phyloP scores from a whole-genome alignment of 2,329 filamentous ascomycete species.

The Periconia macrospinosa region DNA sequence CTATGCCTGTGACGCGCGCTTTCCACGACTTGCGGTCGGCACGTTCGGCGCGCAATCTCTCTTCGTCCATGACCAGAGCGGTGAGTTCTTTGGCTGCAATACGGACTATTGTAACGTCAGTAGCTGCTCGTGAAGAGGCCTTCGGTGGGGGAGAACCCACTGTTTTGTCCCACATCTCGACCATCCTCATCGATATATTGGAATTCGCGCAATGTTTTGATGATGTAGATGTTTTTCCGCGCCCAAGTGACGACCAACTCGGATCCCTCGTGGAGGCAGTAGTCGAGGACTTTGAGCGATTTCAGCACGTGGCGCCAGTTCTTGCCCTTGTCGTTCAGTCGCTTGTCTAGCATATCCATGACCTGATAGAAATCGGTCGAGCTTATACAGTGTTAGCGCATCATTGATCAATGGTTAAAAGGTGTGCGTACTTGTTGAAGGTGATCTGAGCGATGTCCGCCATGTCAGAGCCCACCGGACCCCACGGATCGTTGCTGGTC shows the following conservation, averaged over 20 bases:
- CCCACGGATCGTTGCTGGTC: constrained; percentile 98
- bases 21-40: constrained; percentile 95
- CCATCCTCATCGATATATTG: constrained; percentile 96
- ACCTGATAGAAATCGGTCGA: constrained; percentile 99
- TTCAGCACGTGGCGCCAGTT: constrained; percentile 99
- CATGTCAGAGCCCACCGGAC: constrained; percentile 97
- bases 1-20: constrained; percentile 88
- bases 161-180: constrained; percentile 93
- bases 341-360: constrained; percentile 99
- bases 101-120: constrained; percentile 65
- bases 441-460: constrained; percentile 97
- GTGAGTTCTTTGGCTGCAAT: constrained; percentile 96
- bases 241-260: constrained; percentile 98
- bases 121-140: background rate
- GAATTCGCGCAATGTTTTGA: constrained; percentile 97
- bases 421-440: constrained; percentile 80
- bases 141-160: constrained; percentile 56
- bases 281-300: constrained; percentile 95
- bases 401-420: constrained; percentile 1
- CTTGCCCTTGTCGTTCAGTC: constrained; percentile 98
- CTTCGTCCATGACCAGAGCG: constrained; percentile 87
- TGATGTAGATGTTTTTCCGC: constrained; percentile 96
- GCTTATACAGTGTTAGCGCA: constrained; percentile 52
- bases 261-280: constrained; percentile 95
- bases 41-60: constrained; percentile 84